A percentile compares a stretch with the other conserved stretches of the same genome.
Conservation (phyloP, 208 protist genomes). For the Wallacemonas sp. region DNA sequence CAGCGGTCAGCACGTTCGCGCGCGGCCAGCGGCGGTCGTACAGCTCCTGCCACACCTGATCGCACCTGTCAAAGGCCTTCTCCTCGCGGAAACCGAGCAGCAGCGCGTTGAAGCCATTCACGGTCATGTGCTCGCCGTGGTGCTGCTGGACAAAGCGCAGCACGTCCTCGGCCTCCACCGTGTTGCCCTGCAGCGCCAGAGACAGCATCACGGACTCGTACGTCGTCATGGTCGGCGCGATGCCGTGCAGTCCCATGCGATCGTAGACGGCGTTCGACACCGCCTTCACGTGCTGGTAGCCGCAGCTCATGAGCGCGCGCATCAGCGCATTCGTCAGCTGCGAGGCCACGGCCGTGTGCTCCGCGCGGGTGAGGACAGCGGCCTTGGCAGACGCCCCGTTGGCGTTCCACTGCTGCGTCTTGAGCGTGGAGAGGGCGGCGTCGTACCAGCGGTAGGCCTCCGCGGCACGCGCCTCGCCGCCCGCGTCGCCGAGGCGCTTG, state of each 20-base stretch:
- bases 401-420: slow-evolving; percentile 6
- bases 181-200: slow-evolving; percentile 74
- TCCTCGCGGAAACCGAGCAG: slow-evolving; percentile 81
- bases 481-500: slow-evolving; percentile 74
- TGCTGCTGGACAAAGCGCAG: slow-evolving; percentile 66
- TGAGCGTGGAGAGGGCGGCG: slow-evolving; percentile 45
- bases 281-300: slow-evolving; percentile 71
- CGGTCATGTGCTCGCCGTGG: slow-evolving; percentile 60
- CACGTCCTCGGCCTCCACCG: slow-evolving; percentile 74
- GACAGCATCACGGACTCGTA: slow-evolving; percentile 79
- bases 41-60: slow-evolving; percentile 82
- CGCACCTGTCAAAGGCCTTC: slow-evolving; percentile 68
- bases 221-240: slow-evolving; percentile 75
- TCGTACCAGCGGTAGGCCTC: slow-evolving; percentile 84
- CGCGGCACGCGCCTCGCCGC: slow-evolving; percentile 73
- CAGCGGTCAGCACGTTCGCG: slow-evolving; percentile 63
- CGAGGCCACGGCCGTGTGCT: slow-evolving; percentile 51
- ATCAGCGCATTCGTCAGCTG: slow-evolving; percentile 82
- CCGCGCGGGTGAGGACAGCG: background rate
- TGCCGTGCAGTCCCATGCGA: slow-evolving; percentile 65
- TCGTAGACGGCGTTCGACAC: slow-evolving; percentile 78
- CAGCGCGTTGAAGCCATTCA: slow-evolving; percentile 78
- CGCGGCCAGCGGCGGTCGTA: slow-evolving; percentile 84
- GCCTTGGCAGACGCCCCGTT: background rate
- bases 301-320: slow-evolving; percentile 71